Evolutionary conservation across 2,329 filamentous ascomycete genomes (phyloP).

Genomic region (Fusarium nematophilum): DNA sequence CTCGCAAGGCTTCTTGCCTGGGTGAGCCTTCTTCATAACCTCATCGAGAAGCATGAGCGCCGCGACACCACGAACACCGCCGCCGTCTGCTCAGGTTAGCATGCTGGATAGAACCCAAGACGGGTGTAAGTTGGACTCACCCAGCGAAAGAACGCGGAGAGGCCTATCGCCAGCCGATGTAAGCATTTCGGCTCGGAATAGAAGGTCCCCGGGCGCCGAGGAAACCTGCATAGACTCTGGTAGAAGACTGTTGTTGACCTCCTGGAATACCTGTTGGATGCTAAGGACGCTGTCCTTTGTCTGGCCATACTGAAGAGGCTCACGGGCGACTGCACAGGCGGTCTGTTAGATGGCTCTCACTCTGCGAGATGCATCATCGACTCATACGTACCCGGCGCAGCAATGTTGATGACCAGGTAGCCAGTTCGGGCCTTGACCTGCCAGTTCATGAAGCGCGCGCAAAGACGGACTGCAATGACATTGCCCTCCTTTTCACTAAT

Average conservation of each 20-base stretch:
- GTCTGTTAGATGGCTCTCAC: not conserved
- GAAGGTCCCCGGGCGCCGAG: not conserved
- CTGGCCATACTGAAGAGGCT: not conserved
- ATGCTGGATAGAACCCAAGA: too few species aligned
- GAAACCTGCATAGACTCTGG: not conserved
- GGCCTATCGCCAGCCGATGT: not conserved
- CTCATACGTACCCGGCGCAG: not conserved
- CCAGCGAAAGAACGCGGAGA: not conserved
- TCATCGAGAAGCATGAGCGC: conserved; percentile 42
- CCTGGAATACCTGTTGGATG: not conserved
- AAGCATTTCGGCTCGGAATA: not conserved
- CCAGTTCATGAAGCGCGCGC: not conserved
- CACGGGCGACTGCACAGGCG: not conserved
- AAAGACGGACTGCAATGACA: not conserved
- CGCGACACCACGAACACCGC: conserved; percentile 45
- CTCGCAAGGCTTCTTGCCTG: conserved; percentile 38
- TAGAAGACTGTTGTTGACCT: not conserved
- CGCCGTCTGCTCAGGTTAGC: not conserved
- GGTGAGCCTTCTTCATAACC: conserved; percentile 36
- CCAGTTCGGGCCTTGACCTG: not conserved
- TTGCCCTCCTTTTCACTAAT: not conserved
- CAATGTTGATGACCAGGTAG: not conserved
- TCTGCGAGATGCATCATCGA: not conserved
- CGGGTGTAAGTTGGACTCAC: not conserved
- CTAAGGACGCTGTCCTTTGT: not conserved